Evolutionary conservation across 164 flowering plant species (phyloP).

Genomic region (Protea cynaroides): DNA sequence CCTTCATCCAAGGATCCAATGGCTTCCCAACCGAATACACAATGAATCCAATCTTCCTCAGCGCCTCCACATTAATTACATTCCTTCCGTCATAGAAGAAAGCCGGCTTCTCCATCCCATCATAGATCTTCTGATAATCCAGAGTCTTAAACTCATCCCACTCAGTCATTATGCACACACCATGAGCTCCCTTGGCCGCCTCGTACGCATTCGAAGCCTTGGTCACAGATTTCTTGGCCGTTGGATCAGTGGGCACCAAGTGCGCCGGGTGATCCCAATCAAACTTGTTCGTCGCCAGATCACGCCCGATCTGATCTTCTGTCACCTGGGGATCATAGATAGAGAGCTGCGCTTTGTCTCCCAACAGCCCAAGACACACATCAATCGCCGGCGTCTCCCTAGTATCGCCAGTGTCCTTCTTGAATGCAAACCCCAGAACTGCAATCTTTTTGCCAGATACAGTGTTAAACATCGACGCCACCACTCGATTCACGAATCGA

Average conservation of each 20-base stretch:
- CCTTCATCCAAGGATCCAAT: slow-evolving; percentile 58
- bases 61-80: slow-evolving; percentile 40
- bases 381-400: slow-evolving; percentile 22
- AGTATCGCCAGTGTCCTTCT: slow-evolving; percentile 21
- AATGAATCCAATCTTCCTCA: slow-evolving; percentile 57
- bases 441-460: slow-evolving; percentile 26
- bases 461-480: slow-evolving; percentile 23
- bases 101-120: slow-evolving; percentile 67
- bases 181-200: slow-evolving; percentile 62
- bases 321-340: slow-evolving; percentile 66
- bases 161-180: slow-evolving; percentile 60
- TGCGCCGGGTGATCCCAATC: slow-evolving; percentile 65
- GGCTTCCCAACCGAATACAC: slow-evolving; percentile 71
- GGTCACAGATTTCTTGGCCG: slow-evolving; percentile 32
- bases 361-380: slow-evolving; percentile 28
- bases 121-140: slow-evolving; percentile 48
- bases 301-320: slow-evolving; percentile 57
- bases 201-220: slow-evolving; percentile 46
- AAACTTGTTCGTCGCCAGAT: slow-evolving; percentile 49
- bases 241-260: slow-evolving; percentile 42
- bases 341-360: slow-evolving; percentile 50
- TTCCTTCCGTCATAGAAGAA: slow-evolving; percentile 59
- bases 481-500: slow-evolving; percentile 20
- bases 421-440: slow-evolving; percentile 20
- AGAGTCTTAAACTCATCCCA: slow-evolving; percentile 67